Evolutionary conservation across 148 eudicot genomes (phyloP).

Genomic region (Silene uniflora): DNA sequence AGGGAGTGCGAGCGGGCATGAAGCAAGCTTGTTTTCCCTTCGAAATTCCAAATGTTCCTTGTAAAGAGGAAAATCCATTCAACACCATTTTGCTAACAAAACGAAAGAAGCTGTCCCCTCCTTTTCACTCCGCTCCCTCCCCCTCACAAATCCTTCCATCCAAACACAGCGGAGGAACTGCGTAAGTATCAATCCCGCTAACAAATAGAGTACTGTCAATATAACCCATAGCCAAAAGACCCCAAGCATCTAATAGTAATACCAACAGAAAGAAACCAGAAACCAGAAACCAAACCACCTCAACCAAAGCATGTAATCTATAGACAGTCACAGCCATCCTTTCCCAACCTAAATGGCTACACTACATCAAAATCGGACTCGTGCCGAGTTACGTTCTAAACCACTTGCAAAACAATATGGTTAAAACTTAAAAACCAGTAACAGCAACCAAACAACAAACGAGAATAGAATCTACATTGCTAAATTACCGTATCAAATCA

Average conservation of each 20-base stretch:
- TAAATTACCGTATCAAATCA: not conserved
- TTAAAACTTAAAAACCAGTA: too few species aligned
- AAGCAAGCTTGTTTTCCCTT: too few species aligned
- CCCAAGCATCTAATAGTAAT: not conserved
- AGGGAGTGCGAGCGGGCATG: too few species aligned
- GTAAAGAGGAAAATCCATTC: not conserved
- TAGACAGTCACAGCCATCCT: not conserved
- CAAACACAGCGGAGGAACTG: not conserved
- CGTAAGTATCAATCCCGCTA: too few species aligned
- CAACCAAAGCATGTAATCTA: not conserved
- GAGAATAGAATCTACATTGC: not conserved
- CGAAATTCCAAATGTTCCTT: too few species aligned
- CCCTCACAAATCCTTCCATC: not conserved
- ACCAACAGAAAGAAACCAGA: too few species aligned
- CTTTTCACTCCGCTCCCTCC: not conserved
- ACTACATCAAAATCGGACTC: not conserved
- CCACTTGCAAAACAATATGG: not conserved
- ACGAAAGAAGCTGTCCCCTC: not conserved
- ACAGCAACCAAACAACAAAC: not conserved
- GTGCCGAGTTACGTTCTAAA: too few species aligned
- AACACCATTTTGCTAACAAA: not conserved
- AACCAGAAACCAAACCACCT: not conserved
- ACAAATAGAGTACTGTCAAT: too few species aligned
- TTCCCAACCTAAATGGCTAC: not conserved
- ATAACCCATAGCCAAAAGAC: too few species aligned